These are phyloP conservation scores for Cydonia oblonga DNA, from an alignment of 331 rosid genomes.

Conservation along the genomic window DNA sequence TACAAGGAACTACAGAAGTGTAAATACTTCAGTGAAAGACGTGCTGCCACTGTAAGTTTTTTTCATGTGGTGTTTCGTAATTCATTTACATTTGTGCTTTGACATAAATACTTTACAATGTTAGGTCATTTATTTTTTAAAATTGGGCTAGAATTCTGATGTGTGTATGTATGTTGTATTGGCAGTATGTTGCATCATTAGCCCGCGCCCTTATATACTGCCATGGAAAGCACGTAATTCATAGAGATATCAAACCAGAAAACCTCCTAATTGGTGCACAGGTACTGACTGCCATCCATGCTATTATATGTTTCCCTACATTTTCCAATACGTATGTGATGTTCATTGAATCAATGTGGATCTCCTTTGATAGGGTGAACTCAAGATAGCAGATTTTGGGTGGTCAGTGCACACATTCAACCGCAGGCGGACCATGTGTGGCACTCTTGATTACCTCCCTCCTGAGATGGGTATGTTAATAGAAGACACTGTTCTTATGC, in stretches of 20 bases:
- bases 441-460: constrained; percentile 95
- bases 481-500: neutral
- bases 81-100: neutral
- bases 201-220: constrained; percentile 98
- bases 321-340: neutral
- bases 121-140: too few relatives aligned
- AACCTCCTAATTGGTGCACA: constrained; percentile 90
- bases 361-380: constrained; percentile 60
- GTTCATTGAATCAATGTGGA: constrained; percentile 9
- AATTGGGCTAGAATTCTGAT: neutral
- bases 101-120: neutral
- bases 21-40: constrained; percentile 94
- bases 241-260: constrained; percentile 94
- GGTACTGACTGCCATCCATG: constrained; percentile 34
- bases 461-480: constrained; percentile 93
- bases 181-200: constrained; percentile 85
- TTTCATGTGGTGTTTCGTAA: neutral
- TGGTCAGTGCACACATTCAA: constrained; percentile 99
- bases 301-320: constrained; percentile 2
- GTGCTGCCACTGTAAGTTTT: constrained; percentile 91
- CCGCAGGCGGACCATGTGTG: constrained; percentile 98
- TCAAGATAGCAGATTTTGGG: constrained; percentile 96
- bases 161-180: neutral
- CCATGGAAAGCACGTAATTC: constrained; percentile 98
- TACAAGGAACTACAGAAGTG: constrained; percentile 94